These are phyloP conservation scores for Akanthomyces uredinophilus DNA, from an alignment of 2,329 filamentous ascomycete genomes.

Conservation along the genomic window DNA sequence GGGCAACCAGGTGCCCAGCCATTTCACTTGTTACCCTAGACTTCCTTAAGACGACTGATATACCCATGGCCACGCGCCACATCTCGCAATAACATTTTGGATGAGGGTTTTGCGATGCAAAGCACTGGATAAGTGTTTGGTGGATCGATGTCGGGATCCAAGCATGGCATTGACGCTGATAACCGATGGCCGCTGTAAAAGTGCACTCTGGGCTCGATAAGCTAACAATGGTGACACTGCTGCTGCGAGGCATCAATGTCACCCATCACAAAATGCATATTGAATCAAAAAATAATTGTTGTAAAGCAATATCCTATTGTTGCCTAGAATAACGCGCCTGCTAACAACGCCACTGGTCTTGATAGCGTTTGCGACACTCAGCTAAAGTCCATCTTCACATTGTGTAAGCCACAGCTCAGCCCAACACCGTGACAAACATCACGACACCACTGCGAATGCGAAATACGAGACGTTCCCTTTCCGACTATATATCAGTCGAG, in stretches of 20 bases:
- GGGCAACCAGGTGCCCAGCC: conserved; percentile 8
- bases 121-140: too few species aligned
- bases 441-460: background rate
- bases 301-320: background rate
- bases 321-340: background rate
- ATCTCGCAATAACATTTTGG: background rate
- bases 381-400: background rate
- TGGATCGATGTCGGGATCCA: too few species aligned
- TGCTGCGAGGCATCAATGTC: too few species aligned
- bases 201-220: too few species aligned
- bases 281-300: too few species aligned
- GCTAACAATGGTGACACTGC: too few species aligned
- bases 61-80: background rate
- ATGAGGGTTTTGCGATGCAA: too few species aligned
- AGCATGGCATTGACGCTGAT: too few species aligned
- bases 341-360: background rate
- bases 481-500: background rate
- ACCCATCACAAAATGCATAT: too few species aligned
- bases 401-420: background rate
- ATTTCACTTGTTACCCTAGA: background rate
- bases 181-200: too few species aligned
- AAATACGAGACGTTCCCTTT: background rate
- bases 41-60: background rate
- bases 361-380: background rate
- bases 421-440: background rate